phyloP scores from a whole-genome alignment of 2,329 filamentous ascomycete species.

The Scedosporium minutisporum region DNA sequence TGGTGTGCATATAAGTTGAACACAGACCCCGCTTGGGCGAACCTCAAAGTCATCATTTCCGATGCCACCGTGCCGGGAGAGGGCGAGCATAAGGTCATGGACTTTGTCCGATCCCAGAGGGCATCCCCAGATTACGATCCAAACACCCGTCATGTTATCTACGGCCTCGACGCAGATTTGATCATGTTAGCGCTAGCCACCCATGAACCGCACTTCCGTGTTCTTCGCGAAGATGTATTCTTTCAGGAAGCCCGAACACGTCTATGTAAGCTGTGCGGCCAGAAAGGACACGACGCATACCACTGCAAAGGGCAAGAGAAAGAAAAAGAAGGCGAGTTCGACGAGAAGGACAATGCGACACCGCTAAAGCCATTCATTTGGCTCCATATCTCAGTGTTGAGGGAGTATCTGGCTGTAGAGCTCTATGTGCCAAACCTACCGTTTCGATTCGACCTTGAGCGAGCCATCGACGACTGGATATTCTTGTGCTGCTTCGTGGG shows the following conservation, averaged over 20 bases:
- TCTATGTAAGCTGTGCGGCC: slow-evolving; percentile 80
- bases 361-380: slow-evolving; percentile 88
- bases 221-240: slow-evolving; percentile 94
- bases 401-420: slow-evolving; percentile 89
- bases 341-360: slow-evolving; percentile 62
- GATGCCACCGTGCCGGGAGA: slow-evolving; percentile 96
- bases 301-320: slow-evolving; percentile 75
- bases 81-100: slow-evolving; percentile 99
- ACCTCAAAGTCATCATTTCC: slow-evolving; percentile 95
- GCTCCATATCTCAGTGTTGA: slow-evolving; percentile 84
- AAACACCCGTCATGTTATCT: slow-evolving; percentile 96
- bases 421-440: slow-evolving; percentile 72
- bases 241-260: slow-evolving; percentile 76
- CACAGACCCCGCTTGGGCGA: slow-evolving; percentile 90
- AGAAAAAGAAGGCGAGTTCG: slow-evolving; percentile 67
- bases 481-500: slow-evolving; percentile 99
- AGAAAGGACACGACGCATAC: slow-evolving; percentile 81
- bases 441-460: slow-evolving; percentile 87
- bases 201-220: slow-evolving; percentile 93
- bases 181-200: slow-evolving; percentile 98
- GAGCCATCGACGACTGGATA: slow-evolving; percentile 94
- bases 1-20: slow-evolving; percentile 98
- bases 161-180: slow-evolving; percentile 92
- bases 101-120: slow-evolving; percentile 89
- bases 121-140: slow-evolving; percentile 85